Conservation (phyloP, 192 early-diverging fungal species). For the Pecoramyces ruminantium region DNA sequence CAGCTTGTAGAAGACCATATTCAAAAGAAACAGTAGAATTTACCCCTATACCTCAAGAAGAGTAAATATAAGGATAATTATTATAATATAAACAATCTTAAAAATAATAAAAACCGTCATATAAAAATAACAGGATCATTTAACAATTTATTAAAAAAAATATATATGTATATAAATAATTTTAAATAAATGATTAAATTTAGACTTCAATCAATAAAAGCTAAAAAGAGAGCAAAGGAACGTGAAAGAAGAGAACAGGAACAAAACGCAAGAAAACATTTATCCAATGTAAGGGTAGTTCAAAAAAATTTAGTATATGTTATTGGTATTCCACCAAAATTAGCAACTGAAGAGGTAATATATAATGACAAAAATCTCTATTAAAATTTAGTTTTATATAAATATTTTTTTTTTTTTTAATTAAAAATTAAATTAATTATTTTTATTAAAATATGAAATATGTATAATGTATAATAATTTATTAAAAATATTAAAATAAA, state of each 20-base stretch:
- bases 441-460: no score
- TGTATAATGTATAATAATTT: no score
- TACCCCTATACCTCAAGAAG: constrained; percentile 62
- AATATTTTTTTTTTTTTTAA: neutral
- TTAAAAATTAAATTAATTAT: neutral
- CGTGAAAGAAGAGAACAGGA: constrained; percentile 75
- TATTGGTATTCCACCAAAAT: constrained; percentile 69
- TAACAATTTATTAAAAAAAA: no score
- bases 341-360: constrained; percentile 73
- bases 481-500: neutral
- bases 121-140: no score
- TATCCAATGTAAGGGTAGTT: constrained; percentile 83
- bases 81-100: no score
- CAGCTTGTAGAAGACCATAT: constrained; percentile 82
- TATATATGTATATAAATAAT: no score
- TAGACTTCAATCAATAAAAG: constrained; percentile 49
- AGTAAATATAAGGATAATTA: constrained; percentile 34
- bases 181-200: no score
- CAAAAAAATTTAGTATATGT: constrained; percentile 98
- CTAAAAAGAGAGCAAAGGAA: constrained; percentile 76
- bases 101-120: no score
- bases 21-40: constrained; percentile 79
- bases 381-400: no score
- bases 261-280: constrained; percentile 57
- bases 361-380: no score